phyloP scores from a whole-genome alignment of 2,329 filamentous ascomycete genomes.

The Pseudogymnoascus sp. region DNA sequence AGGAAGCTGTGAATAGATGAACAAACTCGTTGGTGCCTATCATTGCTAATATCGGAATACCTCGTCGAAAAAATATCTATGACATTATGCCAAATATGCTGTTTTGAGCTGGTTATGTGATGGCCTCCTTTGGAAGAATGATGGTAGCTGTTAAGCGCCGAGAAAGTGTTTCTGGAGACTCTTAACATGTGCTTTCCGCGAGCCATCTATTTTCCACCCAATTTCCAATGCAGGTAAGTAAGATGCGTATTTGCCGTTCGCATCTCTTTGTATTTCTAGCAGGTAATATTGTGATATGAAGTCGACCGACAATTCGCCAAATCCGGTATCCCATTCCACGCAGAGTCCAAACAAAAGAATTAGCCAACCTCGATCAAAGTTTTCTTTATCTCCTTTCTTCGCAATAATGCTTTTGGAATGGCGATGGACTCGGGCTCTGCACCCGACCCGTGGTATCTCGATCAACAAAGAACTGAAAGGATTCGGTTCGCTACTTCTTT shows the following conservation, averaged over 20 bases:
- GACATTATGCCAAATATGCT: neutral
- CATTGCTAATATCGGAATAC: slow-evolving; percentile 5
- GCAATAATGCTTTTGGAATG: neutral
- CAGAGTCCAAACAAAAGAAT: neutral
- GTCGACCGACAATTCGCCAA: neutral
- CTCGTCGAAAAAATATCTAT: slow-evolving; percentile 6
- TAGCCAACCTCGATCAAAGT: neutral
- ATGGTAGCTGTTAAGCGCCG: too few relatives aligned
- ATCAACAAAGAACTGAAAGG: neutral
- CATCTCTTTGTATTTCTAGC: neutral
- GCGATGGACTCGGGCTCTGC: neutral
- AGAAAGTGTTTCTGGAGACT: too few relatives aligned
- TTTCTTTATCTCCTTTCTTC: neutral
- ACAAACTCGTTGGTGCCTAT: slow-evolving; percentile 3
- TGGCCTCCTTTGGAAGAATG: neutral
- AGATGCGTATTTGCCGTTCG: neutral
- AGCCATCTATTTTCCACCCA: neutral
- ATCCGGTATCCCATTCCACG: neutral
- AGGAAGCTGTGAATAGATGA: slow-evolving; percentile 6
- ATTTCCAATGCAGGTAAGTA: neutral
- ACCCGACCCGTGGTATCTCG: neutral
- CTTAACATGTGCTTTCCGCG: neutral
- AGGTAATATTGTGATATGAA: neutral
- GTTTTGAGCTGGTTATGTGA: neutral
- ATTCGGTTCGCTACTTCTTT: neutral